These are phyloP conservation scores for Yamadazyma sp. DNA, from an alignment of 805 yeast species.

Conservation along the genomic window DNA sequence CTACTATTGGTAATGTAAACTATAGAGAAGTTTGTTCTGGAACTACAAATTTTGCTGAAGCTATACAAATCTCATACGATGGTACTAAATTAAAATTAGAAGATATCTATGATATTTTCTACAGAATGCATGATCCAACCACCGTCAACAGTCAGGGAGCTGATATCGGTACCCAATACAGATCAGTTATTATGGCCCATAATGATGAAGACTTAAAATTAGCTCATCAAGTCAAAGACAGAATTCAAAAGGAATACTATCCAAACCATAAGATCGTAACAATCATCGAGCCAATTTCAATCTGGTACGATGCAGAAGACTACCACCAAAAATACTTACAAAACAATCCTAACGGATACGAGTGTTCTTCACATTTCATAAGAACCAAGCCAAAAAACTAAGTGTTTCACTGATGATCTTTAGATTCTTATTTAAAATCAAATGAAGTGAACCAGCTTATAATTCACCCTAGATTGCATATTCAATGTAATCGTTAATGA, in stretches of 20 bases:
- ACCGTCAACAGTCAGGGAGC: constrained; percentile 80
- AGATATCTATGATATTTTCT: constrained; percentile 77
- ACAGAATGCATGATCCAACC: constrained; percentile 93
- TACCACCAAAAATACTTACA: constrained; percentile 84
- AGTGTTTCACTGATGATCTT: neutral
- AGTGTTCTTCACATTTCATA: constrained; percentile 84
- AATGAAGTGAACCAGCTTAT: too few relatives aligned
- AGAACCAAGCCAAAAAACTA: constrained; percentile 56
- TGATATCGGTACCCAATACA: constrained; percentile 85
- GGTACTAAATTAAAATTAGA: constrained; percentile 58
- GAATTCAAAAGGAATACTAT: constrained; percentile 72
- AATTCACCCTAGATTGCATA: too few relatives aligned
- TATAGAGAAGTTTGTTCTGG: constrained; percentile 77
- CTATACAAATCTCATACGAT: constrained; percentile 78
- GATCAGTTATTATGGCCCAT: constrained; percentile 76
- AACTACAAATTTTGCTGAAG: constrained; percentile 76
- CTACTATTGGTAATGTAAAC: constrained; percentile 36
- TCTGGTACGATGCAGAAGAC: constrained; percentile 92
- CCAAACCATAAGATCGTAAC: constrained; percentile 69
- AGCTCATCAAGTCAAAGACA: constrained; percentile 46
- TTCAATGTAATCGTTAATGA: too few relatives aligned
- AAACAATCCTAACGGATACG: constrained; percentile 82
- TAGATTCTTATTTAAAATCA: neutral
- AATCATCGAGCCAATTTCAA: constrained; percentile 58
- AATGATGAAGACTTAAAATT: constrained; percentile 45